phyloP scores from a whole-genome alignment of 1,284 basidiomycete genomes.

The Microbotryomycetes sp. region DNA sequence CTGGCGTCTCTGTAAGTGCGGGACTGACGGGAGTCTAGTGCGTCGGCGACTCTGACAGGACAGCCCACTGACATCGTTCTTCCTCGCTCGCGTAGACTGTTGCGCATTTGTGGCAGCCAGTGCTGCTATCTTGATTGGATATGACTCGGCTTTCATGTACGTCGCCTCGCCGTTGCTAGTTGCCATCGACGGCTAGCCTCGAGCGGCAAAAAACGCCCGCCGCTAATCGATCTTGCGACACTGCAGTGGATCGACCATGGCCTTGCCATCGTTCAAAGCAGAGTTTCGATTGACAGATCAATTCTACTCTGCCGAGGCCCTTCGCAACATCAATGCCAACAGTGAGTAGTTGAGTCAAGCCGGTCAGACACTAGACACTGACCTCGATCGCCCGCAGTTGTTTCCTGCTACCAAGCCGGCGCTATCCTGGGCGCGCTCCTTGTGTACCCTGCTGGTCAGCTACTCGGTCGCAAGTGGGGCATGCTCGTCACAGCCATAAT shows the following conservation, averaged over 20 bases:
- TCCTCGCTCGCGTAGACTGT: slow-evolving; percentile 6
- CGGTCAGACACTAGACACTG: slow-evolving; percentile 20
- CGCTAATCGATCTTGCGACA: background rate
- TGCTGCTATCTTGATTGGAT: slow-evolving; percentile 27
- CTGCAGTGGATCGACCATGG: slow-evolving; percentile 24
- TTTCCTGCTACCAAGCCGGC: slow-evolving; percentile 25
- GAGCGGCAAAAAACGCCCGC: background rate
- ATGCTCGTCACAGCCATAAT: slow-evolving; percentile 33
- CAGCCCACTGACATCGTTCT: slow-evolving; percentile 14
- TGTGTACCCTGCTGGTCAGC: slow-evolving; percentile 13
- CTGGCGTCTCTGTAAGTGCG: background rate
- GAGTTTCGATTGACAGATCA: slow-evolving; percentile 32
- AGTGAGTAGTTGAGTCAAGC: slow-evolving; percentile 19
- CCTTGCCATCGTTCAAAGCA: slow-evolving; percentile 35
- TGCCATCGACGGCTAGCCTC: background rate
- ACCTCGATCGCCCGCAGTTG: slow-evolving; percentile 12
- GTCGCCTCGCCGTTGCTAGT: background rate
- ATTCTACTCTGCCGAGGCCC: background rate
- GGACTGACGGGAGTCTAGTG: background rate
- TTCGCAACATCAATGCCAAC: background rate
- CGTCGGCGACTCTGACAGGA: background rate
- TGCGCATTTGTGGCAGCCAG: slow-evolving; percentile 23
- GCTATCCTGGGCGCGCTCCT: slow-evolving; percentile 21
- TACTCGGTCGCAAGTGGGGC: slow-evolving; percentile 30
- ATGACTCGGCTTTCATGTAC: slow-evolving; percentile 8